Conservation (phyloP, 2,329 filamentous ascomycete species). For the Botryosphaeria dothidea region DNA sequence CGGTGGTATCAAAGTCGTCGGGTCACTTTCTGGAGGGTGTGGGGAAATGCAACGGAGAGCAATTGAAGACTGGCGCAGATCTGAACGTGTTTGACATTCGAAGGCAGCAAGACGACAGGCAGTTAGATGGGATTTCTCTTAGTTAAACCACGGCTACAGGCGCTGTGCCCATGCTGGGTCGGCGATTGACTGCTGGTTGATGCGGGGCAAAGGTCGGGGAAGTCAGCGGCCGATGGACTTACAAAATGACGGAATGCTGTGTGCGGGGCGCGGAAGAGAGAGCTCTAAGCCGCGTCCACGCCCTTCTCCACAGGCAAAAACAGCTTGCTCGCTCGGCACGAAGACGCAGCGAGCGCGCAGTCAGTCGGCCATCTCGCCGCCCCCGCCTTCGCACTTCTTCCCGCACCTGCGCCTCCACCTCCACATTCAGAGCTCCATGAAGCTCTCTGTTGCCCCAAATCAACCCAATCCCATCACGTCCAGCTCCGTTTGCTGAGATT, state of each 20-base stretch:
- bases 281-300: background rate
- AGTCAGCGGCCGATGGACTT: background rate
- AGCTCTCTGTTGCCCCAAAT: background rate
- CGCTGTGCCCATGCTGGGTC: background rate
- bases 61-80: background rate
- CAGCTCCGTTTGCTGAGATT: background rate
- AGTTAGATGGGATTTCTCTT: background rate
- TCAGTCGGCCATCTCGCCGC: conserved; percentile 11
- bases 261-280: background rate
- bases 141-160: background rate
- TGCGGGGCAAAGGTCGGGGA: conserved; percentile 8
- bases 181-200: background rate
- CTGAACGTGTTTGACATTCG: background rate
- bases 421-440: background rate
- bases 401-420: background rate
- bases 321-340: conserved; percentile 1
- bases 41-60: background rate
- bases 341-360: conserved; percentile 7
- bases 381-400: conserved; percentile 15
- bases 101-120: background rate
- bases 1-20: conserved; percentile 6
- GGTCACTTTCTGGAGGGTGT: background rate
- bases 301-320: background rate
- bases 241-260: background rate
- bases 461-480: conserved; percentile 1